Evolutionary conservation across 371 early-diverging fungal species (phyloP), one percentile per base, ranked within the genome.

Genomic region (Rhizopus stolonifer): DNA sequence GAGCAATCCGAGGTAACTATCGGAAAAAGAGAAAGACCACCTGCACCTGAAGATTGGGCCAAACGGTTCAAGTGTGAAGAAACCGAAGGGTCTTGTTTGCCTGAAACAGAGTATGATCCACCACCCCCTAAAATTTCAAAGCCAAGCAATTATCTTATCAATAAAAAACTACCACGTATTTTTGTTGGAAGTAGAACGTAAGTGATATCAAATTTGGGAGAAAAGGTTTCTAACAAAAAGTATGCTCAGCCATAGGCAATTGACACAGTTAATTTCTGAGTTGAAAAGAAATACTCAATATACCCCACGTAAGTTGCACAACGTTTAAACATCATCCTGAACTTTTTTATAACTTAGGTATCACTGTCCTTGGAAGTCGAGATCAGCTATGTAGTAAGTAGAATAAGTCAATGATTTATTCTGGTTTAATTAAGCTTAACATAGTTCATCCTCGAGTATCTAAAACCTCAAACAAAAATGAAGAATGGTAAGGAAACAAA

Each of bases 131-230:
- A n/a, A n/a, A n/a, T n/a, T n/a, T n/a, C n/a, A n/a, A n/a, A n/a
- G n/a, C n/a, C n/a, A n/a, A n/a, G 67, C 18, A 59, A 71, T 38
- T 57, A 64, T 4, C 45, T 43, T 19, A 29, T 29, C 31, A 29
- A 7, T 10, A 52, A 19, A 23, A 32, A 17, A 15, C 29, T 58
- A 25, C 64, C 64, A 7, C 36, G 55, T 19, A 81, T 83, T 7
- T 80, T 69, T 54, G 70, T 75, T 46, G 77, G 83, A 11, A 80
- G 74, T 53, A 70, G 83, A 64, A 82, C 83, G 82, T 76, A 71
- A 60, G 77, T 17, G 6, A 26, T 29, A 24, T 4, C 23, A 23
- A 10, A 9, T 7, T 6, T 21, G 14, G 15, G 18, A 10, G 3
- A 9, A n/a, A 32, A 15, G 19, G 26, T 2, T 10, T 39, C 29